Base-by-base conservation (phyloP, 1,284 basidiomycete genomes). In the Cryptococcus deneoformans region DNA sequence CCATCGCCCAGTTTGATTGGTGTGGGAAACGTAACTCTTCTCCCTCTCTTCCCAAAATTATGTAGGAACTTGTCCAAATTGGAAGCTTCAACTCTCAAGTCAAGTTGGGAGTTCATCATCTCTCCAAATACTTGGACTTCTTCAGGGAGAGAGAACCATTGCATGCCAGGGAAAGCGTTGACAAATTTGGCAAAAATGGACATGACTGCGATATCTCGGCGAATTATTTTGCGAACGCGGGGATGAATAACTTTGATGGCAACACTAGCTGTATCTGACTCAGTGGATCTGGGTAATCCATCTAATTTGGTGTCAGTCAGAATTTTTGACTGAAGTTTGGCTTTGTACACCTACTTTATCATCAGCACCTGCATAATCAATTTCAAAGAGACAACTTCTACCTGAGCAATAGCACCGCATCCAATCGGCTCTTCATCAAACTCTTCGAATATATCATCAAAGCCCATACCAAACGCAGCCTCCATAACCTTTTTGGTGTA, bases 61-160 rank as follows among this genome's bases (percentile, higher is more conserved):
- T 83, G 78, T 73, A 94, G 91, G 70, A 99, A 99, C 0, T 81
- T 83, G 36, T 85, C 79, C 56, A 99, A 80, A 74, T 99, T 97
- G 61, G 89, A 84, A 0, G 90, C 93, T 76, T 99, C 96, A 65
- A 90, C 85, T 35, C 92, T 83, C 53, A 99, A 79, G 75, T 99
- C 92, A 42, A 99, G 82, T 77, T 99, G 96, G 67, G 87, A 88
- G 70, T 87, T 85, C 96, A 99, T 99, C 91, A 99, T 95, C n/a
- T 83, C 80, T 3, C 94, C 90, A 73, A 99, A 99, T 0, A 95
- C 92, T 10, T 85, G 80, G 4, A 98, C 95, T 76, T 99, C 96
- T 70, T 99, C 92, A 0, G 93, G 92, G 10, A 99, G 84, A 9
- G 92, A 96, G 42, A 99, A 79, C 96, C 96, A 99, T 66, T 94